Percentiles rank a stretch among this genome's conserved stretches.
Conservation (phyloP, 148 eudicot genomes). For the Nepenthes gracilis region DNA sequence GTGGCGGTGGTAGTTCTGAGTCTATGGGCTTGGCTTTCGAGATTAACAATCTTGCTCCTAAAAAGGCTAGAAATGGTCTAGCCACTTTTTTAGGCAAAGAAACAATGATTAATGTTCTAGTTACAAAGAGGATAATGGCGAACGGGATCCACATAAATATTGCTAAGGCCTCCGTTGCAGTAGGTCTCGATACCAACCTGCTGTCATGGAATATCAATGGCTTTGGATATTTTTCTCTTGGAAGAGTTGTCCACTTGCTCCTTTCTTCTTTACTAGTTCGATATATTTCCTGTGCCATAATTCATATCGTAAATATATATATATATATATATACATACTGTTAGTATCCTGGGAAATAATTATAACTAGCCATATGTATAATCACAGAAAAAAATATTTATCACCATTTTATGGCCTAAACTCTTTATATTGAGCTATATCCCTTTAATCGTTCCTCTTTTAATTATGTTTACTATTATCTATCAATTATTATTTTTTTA, state of each 20-base stretch:
- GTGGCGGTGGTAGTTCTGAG: neutral
- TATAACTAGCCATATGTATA: no score
- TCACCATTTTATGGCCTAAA: no score
- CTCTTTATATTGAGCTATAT: no score
- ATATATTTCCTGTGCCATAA: constrained; percentile 45
- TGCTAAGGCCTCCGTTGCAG: constrained; percentile 26
- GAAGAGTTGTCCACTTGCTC: constrained; percentile 42
- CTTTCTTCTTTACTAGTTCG: constrained; percentile 36
- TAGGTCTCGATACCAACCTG: constrained; percentile 60
- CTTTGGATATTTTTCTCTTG: constrained; percentile 44
- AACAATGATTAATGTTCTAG: constrained; percentile 26
- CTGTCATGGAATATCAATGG: constrained; percentile 82
- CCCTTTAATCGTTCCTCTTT: no score
- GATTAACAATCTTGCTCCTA: constrained; percentile 12
- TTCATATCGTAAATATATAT: neutral
- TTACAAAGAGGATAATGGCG: constrained; percentile 28
- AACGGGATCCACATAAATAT: constrained; percentile 70
- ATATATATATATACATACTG: no score
- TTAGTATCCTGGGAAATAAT: neutral
- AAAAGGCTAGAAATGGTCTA: constrained; percentile 27
- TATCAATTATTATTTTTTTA: no score
- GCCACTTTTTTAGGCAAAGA: constrained; percentile 27
- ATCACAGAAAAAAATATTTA: no score
- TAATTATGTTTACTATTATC: no score
- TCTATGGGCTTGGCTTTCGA: neutral